Evolutionary conservation across 495 filamentous ascomycete genomes (phyloP).

Genomic region (Talaromyces proteolyticus): DNA sequence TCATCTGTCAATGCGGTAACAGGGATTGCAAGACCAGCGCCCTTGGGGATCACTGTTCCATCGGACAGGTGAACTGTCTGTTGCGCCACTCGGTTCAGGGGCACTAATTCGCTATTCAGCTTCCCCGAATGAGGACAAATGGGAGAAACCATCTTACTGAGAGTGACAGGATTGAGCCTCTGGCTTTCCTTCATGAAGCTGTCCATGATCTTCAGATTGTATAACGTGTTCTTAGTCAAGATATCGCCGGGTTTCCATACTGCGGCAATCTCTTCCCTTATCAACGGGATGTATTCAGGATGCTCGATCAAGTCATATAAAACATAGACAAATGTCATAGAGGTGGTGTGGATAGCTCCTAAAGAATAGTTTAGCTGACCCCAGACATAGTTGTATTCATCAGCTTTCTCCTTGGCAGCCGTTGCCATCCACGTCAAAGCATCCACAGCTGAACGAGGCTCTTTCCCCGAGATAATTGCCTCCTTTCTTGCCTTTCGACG

Average conservation of each 20-base stretch:
- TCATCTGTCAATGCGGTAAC: constrained; percentile 17
- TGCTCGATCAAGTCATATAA: constrained; percentile 34
- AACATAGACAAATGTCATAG: constrained; percentile 31
- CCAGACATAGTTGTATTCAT: constrained; percentile 14
- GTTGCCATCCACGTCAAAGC: constrained; percentile 30
- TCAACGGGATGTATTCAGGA: constrained; percentile 18
- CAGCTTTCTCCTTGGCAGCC: constrained; percentile 11
- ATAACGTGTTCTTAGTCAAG: not conserved
- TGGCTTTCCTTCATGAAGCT: constrained; percentile 43
- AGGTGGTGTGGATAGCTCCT: constrained; percentile 41
- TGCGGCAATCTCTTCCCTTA: constrained; percentile 10
- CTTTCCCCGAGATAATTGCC: no score
- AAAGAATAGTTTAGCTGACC: constrained; percentile 28
- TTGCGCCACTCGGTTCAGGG: constrained; percentile 6
- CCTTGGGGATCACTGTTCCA: constrained; percentile 12
- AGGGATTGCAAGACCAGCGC: constrained; percentile 8
- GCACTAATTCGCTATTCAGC: not conserved
- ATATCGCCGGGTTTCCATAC: not conserved
- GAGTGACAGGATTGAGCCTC: constrained; percentile 23
- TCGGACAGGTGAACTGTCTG: constrained; percentile 13
- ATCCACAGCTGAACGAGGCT: no score
- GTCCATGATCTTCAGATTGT: constrained; percentile 26
- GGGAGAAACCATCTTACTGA: constrained; percentile 18
- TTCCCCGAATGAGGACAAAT: not conserved
- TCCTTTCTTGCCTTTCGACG: no score